These are phyloP conservation scores for Pichia sp. DNA, from an alignment of 1,139 yeast genomes.

Conservation along the genomic window DNA sequence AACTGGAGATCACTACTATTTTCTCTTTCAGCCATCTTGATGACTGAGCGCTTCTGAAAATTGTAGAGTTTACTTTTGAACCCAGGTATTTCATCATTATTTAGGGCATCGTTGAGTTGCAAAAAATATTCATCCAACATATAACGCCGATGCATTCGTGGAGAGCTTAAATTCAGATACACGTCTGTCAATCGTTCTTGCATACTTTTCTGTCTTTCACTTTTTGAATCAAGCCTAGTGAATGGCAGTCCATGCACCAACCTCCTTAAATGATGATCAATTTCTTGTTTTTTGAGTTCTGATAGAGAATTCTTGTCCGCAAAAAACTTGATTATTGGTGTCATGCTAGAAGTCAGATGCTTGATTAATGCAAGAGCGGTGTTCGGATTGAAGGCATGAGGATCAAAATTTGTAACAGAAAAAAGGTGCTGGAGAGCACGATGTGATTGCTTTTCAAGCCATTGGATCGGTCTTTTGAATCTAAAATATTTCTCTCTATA, in stretches of 20 bases:
- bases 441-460: conserved; percentile 28
- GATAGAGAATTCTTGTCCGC: background rate
- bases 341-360: background rate
- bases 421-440: conserved; percentile 32
- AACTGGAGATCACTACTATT: conserved; percentile 29
- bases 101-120: conserved; percentile 18
- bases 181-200: conserved; percentile 28
- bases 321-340: background rate
- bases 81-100: conserved; percentile 36
- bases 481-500: conserved; percentile 29
- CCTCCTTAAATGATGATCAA: conserved; percentile 32
- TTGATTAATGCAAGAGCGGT: conserved; percentile 6
- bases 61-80: conserved; percentile 44
- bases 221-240: background rate
- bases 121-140: conserved; percentile 13
- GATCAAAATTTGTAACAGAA: conserved; percentile 35
- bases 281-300: background rate
- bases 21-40: conserved; percentile 53
- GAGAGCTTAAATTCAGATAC: conserved; percentile 38
- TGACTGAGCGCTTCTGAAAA: conserved; percentile 51
- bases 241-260: conserved; percentile 26
- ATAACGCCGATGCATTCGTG: conserved; percentile 24
- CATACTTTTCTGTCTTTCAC: conserved; percentile 1
- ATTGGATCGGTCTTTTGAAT: conserved; percentile 27
- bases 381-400: conserved; percentile 23